These are phyloP conservation scores for Capsella rubella DNA, from an alignment of 441 rosid genomes.

Conservation along the genomic window DNA sequence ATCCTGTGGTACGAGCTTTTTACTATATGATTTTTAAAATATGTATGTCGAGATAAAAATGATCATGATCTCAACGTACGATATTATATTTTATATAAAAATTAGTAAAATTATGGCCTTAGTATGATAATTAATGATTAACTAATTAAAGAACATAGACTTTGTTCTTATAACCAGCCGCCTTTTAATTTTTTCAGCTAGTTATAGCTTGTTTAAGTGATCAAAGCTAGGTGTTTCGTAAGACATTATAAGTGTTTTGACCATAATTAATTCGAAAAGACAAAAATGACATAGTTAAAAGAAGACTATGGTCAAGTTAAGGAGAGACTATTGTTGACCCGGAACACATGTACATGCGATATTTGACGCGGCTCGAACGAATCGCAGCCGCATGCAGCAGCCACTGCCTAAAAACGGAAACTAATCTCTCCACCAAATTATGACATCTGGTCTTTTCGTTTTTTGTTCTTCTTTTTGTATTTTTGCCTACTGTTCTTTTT, in stretches of 20 bases:
- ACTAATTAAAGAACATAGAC: no score
- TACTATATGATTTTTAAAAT: no score
- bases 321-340: constrained; percentile 26
- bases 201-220: neutral
- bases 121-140: neutral
- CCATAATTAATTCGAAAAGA: no score
- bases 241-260: neutral
- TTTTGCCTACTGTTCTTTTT: neutral
- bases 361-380: constrained; percentile 26
- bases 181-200: neutral
- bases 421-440: constrained; percentile 11
- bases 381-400: neutral
- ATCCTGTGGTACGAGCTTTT: no score
- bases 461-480: neutral
- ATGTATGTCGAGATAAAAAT: no score
- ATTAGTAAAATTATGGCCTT: neutral
- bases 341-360: constrained; percentile 13
- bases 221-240: constrained; percentile 1
- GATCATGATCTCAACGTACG: no score
- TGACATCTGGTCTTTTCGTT: neutral
- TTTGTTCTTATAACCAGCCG: neutral
- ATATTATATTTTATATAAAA: neutral
- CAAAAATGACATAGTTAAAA: neutral
- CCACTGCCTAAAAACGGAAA: constrained; percentile 16
- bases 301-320: constrained; percentile 17